Conservation (phyloP, 176 grass and related monocot species). For the Cenchrus fungigraminus region DNA sequence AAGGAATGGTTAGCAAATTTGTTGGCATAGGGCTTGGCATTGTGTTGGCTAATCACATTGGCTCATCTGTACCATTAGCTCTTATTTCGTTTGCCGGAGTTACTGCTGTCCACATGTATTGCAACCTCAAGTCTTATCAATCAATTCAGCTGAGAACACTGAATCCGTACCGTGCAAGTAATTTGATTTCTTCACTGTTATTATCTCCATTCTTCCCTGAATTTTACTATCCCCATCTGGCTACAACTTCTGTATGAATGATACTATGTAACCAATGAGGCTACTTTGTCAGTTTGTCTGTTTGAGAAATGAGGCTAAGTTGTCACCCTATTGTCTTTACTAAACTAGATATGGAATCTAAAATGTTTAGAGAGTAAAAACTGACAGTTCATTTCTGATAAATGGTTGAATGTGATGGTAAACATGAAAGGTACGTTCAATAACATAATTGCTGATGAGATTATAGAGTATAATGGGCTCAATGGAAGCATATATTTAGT, state of each 20-base stretch:
- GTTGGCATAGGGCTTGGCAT: conserved; percentile 89
- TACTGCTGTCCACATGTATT: conserved; percentile 95
- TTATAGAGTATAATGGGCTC: not conserved
- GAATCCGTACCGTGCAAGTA: conserved; percentile 97
- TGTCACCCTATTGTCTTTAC: not conserved
- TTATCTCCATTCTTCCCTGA: conserved; percentile 18
- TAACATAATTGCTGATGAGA: not conserved
- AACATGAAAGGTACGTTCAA: not conserved
- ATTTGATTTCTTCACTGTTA: conserved; percentile 43
- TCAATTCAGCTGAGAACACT: conserved; percentile 93
- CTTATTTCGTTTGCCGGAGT: conserved; percentile 85
- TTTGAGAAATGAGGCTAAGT: no score
- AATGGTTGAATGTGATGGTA: not conserved
- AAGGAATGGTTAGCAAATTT: conserved; percentile 99
- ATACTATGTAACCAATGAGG: not conserved
- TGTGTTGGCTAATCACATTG: conserved; percentile 74
- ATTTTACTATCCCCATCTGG: conserved; percentile 23
- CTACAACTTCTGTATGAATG: conserved; percentile 20
- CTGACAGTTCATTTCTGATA: conserved; percentile 7
- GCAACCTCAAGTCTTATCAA: conserved; percentile 95
- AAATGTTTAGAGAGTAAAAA: not conserved
- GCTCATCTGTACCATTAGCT: conserved; percentile 84
- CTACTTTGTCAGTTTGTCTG: not conserved
- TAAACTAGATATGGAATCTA: not conserved
- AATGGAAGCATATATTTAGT: not conserved